Evolutionary conservation across 2,329 filamentous ascomycete species (phyloP).

Genomic region (Metarhizium brunneum): DNA sequence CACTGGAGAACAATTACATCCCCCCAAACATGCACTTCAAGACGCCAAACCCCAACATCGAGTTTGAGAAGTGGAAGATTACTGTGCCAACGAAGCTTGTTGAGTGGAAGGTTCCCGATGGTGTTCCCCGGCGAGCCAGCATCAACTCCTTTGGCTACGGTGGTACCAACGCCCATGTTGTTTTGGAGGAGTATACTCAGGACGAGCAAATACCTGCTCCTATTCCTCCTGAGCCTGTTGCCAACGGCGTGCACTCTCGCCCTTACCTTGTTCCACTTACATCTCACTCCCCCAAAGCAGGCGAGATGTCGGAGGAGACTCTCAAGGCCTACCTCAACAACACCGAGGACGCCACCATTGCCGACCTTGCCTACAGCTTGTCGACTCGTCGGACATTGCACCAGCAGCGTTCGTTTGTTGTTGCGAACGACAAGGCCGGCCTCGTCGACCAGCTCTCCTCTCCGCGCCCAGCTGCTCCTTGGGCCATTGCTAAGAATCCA

Average conservation of each 20-base stretch:
- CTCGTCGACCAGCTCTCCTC: constrained; percentile 10
- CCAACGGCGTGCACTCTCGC: constrained; percentile 29
- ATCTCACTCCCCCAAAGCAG: constrained; percentile 13
- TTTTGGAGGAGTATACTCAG: constrained; percentile 12
- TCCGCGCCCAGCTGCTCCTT: constrained; percentile 20
- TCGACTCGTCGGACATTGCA: constrained; percentile 13
- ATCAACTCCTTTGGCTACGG: constrained; percentile 29
- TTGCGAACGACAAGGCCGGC: constrained; percentile 9
- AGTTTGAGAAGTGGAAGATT: constrained; percentile 11
- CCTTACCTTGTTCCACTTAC: constrained; percentile 19
- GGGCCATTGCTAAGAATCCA: constrained; percentile 6
- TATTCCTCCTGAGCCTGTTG: background rate
- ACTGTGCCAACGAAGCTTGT: constrained; percentile 3
- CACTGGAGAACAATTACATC: constrained; percentile 14
- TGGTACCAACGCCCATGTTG: constrained; percentile 25
- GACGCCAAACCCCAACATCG: constrained; percentile 13
- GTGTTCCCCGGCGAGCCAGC: constrained; percentile 7
- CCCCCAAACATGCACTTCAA: constrained; percentile 15
- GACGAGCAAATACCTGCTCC: background rate
- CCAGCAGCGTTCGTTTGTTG: constrained; percentile 14
- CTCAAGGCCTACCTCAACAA: constrained; percentile 10
- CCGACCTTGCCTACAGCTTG: constrained; percentile 14
- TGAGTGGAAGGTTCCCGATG: constrained; percentile 6
- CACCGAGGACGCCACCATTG: constrained; percentile 8
- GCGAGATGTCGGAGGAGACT: constrained; percentile 12